Evolutionary conservation across 1,284 basidiomycete species (phyloP), one percentile per base, ranked within the genome.

Genomic region (Trichosporon sp.): DNA sequence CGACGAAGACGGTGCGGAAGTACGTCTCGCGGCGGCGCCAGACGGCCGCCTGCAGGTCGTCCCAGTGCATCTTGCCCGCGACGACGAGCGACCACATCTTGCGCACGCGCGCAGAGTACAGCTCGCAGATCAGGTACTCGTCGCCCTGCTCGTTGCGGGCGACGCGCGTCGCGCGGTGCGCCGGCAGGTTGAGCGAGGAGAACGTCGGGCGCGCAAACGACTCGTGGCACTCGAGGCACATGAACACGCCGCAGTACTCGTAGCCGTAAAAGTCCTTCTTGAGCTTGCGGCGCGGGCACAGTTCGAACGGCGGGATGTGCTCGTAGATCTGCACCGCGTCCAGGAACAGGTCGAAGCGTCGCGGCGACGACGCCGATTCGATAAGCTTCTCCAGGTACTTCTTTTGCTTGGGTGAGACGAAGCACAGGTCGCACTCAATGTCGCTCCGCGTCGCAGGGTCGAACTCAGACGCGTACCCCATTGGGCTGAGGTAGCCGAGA

Each of bases 21-120:
- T 60, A 60, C 3, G 56, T 60, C 56, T 60, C 56, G 56, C 56
- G 56, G 29, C 56, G 27, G 56, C 56, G 56, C 56, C 56, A 60
- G 27, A 60, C 18, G 3, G 27, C 13, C 15, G 18, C 29, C 56
- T 60, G 56, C 27, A 60, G 29, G 56, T 60, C 56, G 56, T 60
- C 56, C 56, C 56, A 60, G 12, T 29, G 12, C 56, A 60, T 60
- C 27, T 31, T 31, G 27, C 56, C 56, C 18, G 27, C 56, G 5
- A 60, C 56, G 5, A 60, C 56, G 29, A 60, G 56, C 6, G 21
- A 12, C 56, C 56, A 60, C 56, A 60, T 18, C 56, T 60, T 60
- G 56, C 56, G 56, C 27, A 31, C 29, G 56, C 56, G 56, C 18
- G 56, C 3, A 3, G 56, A 60, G 56, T 60, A 60, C 31, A 60